Base-by-base conservation (phyloP, 345 rosid genomes). In the Viola odorata region DNA sequence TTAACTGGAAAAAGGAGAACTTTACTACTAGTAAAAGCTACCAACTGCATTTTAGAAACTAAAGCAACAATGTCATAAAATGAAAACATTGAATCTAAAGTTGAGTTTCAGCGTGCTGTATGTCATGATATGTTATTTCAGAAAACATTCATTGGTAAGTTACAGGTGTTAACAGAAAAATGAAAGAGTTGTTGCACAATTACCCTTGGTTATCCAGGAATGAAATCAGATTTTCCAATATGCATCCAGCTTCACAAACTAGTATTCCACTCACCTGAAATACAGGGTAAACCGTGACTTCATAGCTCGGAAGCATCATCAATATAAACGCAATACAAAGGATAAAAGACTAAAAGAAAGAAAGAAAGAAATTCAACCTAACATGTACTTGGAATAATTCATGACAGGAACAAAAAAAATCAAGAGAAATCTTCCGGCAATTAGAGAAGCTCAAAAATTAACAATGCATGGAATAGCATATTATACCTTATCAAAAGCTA, bases 161-260 rank as follows among this genome's bases (percentile, higher is more conserved):
- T 42, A 50, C 54, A 47, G 50, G 41, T 44, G 5, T 17, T 11
- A 45, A 41, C 42, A 51, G 54, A 61, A 61, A 52, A 63, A 53
- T 15, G 37, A 44, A 51, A 64, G 32, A 15, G 41, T 6, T 54
- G 15, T 44, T 45, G 61, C 68, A 62, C 53, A 60, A 55, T 71
- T 81, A 91, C 96, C 99, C 95, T 75, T 83, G 80, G 62, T 74
- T 68, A 73, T 90, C 99, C 50, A 94, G 80, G 72, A 81, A 90
- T 59, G 89, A 77, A 53, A 78, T 75, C 63, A 92, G 76, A 76
- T 86, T 88, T 84, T 90, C 96, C 83, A 90, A 75, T 75, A 92
- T 92, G 83, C 99, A 89, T 61, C 97, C 99, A 44, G 97, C 99
- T 79, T 92, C 97, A 77, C 91, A 84, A 58, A 90, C 97, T 73